Evolutionary conservation across 2,329 filamentous ascomycete genomes (phyloP).

Genomic region (Elsinoe fawcettii): DNA sequence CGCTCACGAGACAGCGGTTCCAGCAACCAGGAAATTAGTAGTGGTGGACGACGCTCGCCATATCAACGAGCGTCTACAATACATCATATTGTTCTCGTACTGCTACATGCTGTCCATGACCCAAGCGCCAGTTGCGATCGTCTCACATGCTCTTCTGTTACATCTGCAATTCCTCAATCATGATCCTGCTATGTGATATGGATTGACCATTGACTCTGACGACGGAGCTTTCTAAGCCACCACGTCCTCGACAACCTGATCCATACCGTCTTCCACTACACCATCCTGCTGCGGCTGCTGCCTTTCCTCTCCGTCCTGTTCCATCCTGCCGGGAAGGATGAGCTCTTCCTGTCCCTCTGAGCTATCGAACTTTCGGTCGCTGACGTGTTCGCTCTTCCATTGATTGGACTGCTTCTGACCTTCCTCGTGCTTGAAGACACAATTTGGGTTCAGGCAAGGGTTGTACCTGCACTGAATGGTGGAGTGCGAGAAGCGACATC

Average conservation of each 20-base stretch:
- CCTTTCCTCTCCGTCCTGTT: conserved; percentile 10
- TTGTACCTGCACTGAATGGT: conserved; percentile 81
- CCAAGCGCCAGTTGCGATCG: background rate
- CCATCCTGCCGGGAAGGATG: conserved; percentile 26
- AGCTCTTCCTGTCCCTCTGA: conserved; percentile 27
- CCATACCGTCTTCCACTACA: background rate
- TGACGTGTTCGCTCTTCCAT: conserved; percentile 57
- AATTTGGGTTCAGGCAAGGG: conserved; percentile 82
- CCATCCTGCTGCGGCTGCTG: conserved; percentile 3
- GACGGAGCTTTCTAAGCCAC: conserved; percentile 8
- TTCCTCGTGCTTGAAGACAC: conserved; percentile 81
- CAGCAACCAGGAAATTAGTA: background rate
- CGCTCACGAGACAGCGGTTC: background rate
- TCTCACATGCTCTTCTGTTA: background rate
- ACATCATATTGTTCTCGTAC: conserved; percentile 1
- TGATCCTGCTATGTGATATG: background rate
- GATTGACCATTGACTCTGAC: background rate
- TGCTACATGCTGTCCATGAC: background rate
- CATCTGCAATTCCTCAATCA: background rate
- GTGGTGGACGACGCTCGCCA: background rate
- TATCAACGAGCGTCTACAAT: background rate
- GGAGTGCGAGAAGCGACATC: conserved; percentile 86
- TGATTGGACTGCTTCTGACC: conserved; percentile 77
- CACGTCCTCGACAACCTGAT: conserved; percentile 7
- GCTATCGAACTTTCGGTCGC: conserved; percentile 15